Evolutionary conservation across 2,329 filamentous ascomycete genomes (phyloP).

Genomic region (Ambrosiella xylebori): DNA sequence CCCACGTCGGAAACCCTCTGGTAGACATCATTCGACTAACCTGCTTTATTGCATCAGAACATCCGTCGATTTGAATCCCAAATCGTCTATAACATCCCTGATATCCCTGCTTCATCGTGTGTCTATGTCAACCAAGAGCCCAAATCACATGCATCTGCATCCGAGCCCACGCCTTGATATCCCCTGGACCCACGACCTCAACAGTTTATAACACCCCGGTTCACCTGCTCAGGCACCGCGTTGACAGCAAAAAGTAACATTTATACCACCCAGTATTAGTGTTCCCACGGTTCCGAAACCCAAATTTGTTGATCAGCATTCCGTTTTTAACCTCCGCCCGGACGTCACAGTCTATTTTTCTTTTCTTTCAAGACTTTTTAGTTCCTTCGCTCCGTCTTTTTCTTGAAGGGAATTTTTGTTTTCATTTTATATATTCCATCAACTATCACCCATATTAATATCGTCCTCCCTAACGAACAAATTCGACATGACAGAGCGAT

Average conservation of each 20-base stretch:
- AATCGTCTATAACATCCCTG: background rate
- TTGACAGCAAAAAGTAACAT: background rate
- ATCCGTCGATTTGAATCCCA: background rate
- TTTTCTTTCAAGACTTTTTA: background rate
- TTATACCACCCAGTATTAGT: background rate
- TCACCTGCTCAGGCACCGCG: background rate
- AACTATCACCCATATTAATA: background rate
- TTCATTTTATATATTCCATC: background rate
- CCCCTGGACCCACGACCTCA: background rate
- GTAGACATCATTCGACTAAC: background rate
- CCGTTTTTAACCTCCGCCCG: background rate
- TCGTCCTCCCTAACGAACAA: background rate
- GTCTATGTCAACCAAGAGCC: background rate
- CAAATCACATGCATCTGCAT: background rate
- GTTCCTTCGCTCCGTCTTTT: background rate
- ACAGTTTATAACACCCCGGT: background rate
- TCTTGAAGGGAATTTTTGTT: background rate
- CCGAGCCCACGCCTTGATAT: background rate
- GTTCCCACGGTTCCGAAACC: background rate
- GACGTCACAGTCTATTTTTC: background rate
- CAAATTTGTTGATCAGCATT: background rate
- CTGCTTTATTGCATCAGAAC: background rate
- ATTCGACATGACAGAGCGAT: conserved; percentile 22
- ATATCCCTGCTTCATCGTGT: background rate
- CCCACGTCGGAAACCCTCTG: too few relatives aligned